Evolutionary conservation across 176 grass and related monocot species (phyloP), one percentile per base, ranked within the genome.

Genomic region (Pharus latifolius): DNA sequence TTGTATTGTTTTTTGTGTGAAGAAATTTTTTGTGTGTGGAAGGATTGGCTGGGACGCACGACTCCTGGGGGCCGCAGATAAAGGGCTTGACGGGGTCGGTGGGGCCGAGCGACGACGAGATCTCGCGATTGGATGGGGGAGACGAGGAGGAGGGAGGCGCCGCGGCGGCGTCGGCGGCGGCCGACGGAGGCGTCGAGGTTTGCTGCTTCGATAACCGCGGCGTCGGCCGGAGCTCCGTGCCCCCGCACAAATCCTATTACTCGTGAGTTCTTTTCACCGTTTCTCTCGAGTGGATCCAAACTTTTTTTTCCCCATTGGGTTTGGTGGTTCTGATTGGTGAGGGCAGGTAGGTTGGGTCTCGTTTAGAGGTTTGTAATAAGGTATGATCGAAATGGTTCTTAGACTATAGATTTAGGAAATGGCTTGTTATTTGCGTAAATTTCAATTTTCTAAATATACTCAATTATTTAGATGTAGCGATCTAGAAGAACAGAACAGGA

Each of bases 201-300:
- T 99, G 96, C 83, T 91, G 87, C 76, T 99, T 99, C 52, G 96
- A 99, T 51, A 99, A 99, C 78, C 96, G 96, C 16, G 96, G 96
- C 49, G 81, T 85, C 63, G 90, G 96, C 31, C 75, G 72, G 4
- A 99, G 96, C 79, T 78, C 90, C 52, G 54, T 99, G 14, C 90
- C 74, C 17, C 65, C 68, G 20, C 73, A 72, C 55, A 95, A 99
- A 86, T 94, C 87, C 2, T 63, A 82, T 45, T 99, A 94, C 76
- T 91, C 87, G 96, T 99, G 53, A 82, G 79, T 81, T 17, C 48
- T 50, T 17, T 3, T 24, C 37, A n/a, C 37, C 10, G 0, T 50
- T 38, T 26, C 6, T 49, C 8, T 17, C 54, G 1, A 3, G 1
- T 38, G 64, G 77, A 85, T 76, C 83, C 77, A 57, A 70, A 46